phyloP scores from a whole-genome alignment of 306 rosid species.

The Casuarina equisetifolia region DNA sequence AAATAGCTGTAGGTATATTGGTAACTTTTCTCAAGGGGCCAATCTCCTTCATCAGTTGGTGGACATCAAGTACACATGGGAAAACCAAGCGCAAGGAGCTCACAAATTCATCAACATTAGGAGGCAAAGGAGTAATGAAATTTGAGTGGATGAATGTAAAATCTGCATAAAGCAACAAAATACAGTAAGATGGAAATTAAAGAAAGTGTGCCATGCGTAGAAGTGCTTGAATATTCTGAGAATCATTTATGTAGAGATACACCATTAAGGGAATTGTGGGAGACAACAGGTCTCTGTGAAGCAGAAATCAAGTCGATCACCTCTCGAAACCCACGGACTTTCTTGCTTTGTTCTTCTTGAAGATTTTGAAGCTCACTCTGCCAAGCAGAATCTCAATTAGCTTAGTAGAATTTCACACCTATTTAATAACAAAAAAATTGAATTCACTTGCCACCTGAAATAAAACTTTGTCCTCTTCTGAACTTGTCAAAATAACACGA shows the following conservation, averaged over 20 bases:
- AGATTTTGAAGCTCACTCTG: slow-evolving; percentile 60
- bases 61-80: slow-evolving; percentile 61
- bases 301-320: slow-evolving; percentile 97
- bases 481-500: slow-evolving; percentile 60
- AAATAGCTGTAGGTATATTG: slow-evolving; percentile 59
- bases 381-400: slow-evolving; percentile 18
- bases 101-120: slow-evolving; percentile 60
- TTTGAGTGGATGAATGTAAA: slow-evolving; percentile 75
- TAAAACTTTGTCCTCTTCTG: slow-evolving; percentile 70
- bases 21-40: slow-evolving; percentile 52
- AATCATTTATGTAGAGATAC: slow-evolving; percentile 48
- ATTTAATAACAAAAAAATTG: slow-evolving; percentile 8
- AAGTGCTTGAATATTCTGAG: slow-evolving; percentile 21
- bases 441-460: slow-evolving; percentile 54
- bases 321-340: slow-evolving; percentile 85
- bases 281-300: slow-evolving; percentile 94
- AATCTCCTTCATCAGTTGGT: slow-evolving; percentile 63
- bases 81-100: slow-evolving; percentile 53
- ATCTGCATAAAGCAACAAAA: slow-evolving; percentile 54
- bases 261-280: slow-evolving; percentile 83
- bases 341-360: slow-evolving; percentile 69
- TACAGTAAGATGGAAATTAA: slow-evolving; percentile 26
- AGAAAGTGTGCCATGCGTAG: slow-evolving; percentile 16
- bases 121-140: slow-evolving; percentile 73
- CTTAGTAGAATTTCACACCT: slow-evolving; percentile 4